phyloP scores from a whole-genome alignment of 2,329 filamentous ascomycete genomes.

The Penicillium sclerotigenum region DNA sequence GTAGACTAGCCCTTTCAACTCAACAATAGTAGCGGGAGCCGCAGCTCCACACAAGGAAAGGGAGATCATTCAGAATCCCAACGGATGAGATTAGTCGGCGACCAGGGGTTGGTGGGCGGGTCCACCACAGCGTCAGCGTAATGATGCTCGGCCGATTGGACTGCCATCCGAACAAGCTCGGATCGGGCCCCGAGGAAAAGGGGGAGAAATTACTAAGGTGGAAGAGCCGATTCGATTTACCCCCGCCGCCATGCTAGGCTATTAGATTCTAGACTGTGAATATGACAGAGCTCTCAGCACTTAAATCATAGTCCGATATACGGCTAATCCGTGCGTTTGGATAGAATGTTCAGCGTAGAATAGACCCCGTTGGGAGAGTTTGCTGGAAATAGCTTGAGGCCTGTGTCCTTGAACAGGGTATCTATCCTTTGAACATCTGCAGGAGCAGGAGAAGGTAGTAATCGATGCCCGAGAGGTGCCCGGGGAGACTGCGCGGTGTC shows the following conservation, averaged over 20 bases:
- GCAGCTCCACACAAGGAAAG: background rate
- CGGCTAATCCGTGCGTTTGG: background rate
- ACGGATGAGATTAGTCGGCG: conserved; percentile 7
- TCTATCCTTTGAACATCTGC: background rate
- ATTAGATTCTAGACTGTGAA: background rate
- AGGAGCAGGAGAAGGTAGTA: background rate
- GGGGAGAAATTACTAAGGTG: conserved; percentile 17
- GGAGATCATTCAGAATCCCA: background rate
- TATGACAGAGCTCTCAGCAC: background rate
- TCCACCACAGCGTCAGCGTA: background rate
- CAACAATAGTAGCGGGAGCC: conserved; percentile 8
- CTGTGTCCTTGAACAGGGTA: background rate
- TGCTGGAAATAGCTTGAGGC: background rate
- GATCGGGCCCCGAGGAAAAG: conserved; percentile 16
- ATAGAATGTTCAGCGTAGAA: background rate
- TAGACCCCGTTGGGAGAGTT: background rate
- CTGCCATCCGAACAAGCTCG: conserved; percentile 8
- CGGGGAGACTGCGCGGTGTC: background rate
- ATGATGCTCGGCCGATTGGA: conserved; percentile 6
- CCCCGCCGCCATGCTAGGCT: conserved; percentile 1
- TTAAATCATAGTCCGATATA: background rate
- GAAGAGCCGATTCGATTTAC: conserved; percentile 18
- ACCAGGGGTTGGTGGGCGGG: background rate
- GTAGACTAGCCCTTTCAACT: background rate
- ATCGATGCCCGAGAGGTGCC: background rate